Percentiles rank a stretch among this genome's conserved stretches.
These are phyloP conservation scores for Annulohypoxylon truncatum DNA, from an alignment of 2,329 filamentous ascomycete genomes.

Conservation along the genomic window DNA sequence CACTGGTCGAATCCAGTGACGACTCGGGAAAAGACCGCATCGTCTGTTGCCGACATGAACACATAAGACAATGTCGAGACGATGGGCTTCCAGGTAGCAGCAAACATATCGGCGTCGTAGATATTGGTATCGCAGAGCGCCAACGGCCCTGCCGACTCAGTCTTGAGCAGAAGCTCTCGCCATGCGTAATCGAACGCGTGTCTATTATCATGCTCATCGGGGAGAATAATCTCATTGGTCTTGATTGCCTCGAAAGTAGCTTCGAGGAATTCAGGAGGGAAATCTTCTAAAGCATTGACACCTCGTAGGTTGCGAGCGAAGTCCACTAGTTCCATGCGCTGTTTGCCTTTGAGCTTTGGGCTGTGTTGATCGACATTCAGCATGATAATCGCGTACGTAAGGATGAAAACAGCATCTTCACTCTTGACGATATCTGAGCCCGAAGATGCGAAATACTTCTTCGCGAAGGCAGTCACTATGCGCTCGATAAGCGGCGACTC, in stretches of 20 bases:
- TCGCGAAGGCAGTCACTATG: slow-evolving; percentile 87
- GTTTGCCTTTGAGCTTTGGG: slow-evolving; percentile 81
- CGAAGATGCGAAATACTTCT: slow-evolving; percentile 80
- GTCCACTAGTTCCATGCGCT: slow-evolving; percentile 85
- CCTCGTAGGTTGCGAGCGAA: slow-evolving; percentile 92
- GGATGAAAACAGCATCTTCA: slow-evolving; percentile 87
- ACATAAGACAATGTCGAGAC: slow-evolving; percentile 96
- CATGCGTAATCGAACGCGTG: slow-evolving; percentile 97
- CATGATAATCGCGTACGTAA: slow-evolving; percentile 97
- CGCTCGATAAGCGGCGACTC: slow-evolving; percentile 93
- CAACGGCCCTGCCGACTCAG: slow-evolving; percentile 78
- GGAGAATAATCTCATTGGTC: slow-evolving; percentile 92
- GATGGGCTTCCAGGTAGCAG: slow-evolving; percentile 93
- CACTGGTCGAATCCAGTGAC: slow-evolving; percentile 97
- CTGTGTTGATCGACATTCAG: slow-evolving; percentile 98
- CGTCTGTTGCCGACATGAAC: slow-evolving; percentile 98
- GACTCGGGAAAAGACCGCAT: slow-evolving; percentile 92
- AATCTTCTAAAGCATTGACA: slow-evolving; percentile 87
- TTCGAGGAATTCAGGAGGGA: slow-evolving; percentile 83
- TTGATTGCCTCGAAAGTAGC: slow-evolving; percentile 92
- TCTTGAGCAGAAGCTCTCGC: slow-evolving; percentile 92
- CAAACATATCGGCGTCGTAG: slow-evolving; percentile 98
- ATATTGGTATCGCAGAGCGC: slow-evolving; percentile 89
- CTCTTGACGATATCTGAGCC: slow-evolving; percentile 81
- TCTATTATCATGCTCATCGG: slow-evolving; percentile 96